Conservation (phyloP, 2,329 filamentous ascomycete genomes). For the Apiospora sp. region DNA sequence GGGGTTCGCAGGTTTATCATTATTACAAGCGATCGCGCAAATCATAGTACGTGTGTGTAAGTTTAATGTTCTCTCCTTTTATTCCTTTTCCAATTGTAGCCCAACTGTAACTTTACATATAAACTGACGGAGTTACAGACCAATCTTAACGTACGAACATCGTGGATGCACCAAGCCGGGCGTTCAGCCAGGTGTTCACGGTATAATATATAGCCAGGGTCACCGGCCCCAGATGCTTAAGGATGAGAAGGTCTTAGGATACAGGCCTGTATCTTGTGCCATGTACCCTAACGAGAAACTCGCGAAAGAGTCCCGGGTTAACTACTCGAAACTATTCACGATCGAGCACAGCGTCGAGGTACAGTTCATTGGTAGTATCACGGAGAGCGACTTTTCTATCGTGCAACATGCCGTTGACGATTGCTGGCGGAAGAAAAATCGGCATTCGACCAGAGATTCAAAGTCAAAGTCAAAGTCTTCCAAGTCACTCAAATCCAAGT, state of each 20-base stretch:
- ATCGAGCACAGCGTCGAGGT: constrained; percentile 66
- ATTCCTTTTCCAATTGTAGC: too few relatives aligned
- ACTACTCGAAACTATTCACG: constrained; percentile 64
- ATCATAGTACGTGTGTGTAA: constrained; percentile 62
- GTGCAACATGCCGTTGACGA: constrained; percentile 55
- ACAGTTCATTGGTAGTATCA: constrained; percentile 61
- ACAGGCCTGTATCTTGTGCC: constrained; percentile 49
- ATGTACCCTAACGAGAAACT: constrained; percentile 50
- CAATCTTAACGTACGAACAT: constrained; percentile 63
- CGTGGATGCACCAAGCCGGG: constrained; percentile 61
- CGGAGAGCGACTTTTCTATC: constrained; percentile 47
- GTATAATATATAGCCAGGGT: constrained; percentile 55
- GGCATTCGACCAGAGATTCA: neutral
- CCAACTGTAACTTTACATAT: neutral
- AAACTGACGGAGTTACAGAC: constrained; percentile 44
- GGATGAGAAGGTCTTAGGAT: constrained; percentile 57
- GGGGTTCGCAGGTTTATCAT: constrained; percentile 64
- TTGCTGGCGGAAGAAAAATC: constrained; percentile 52
- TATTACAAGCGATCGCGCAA: constrained; percentile 51
- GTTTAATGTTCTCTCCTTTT: too few relatives aligned
- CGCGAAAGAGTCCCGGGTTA: constrained; percentile 60
- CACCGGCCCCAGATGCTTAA: constrained; percentile 42
- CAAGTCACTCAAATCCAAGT: neutral
- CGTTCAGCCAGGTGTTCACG: constrained; percentile 60
- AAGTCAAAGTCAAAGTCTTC: neutral